phyloP scores from a whole-genome alignment of 164 flowering plant species.

The Hamamelis virginiana region DNA sequence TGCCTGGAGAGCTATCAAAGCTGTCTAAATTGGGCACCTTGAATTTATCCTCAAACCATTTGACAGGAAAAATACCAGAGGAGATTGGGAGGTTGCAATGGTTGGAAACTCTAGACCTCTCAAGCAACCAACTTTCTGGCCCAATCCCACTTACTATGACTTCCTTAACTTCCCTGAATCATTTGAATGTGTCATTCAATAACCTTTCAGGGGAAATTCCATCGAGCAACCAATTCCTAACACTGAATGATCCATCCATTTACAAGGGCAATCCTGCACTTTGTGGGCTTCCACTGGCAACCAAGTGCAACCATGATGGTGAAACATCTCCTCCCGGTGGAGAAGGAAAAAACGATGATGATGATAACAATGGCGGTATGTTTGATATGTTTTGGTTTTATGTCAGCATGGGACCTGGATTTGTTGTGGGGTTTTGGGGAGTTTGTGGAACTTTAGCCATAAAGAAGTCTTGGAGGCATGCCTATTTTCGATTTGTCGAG shows the following conservation, averaged over 20 bases:
- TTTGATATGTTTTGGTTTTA: too few species aligned
- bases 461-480: slow-evolving; percentile 15
- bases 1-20: slow-evolving; percentile 12
- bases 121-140: slow-evolving; percentile 20
- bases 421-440: too few species aligned
- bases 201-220: too few species aligned
- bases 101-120: slow-evolving; percentile 21
- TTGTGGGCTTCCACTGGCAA: too few species aligned
- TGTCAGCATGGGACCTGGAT: too few species aligned
- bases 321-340: not conserved
- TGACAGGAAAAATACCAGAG: slow-evolving; percentile 16
- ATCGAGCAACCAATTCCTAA: too few species aligned
- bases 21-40: slow-evolving; percentile 11
- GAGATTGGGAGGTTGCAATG: slow-evolving; percentile 8
- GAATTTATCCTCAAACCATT: too few species aligned
- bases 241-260: too few species aligned
- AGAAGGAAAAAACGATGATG: not conserved
- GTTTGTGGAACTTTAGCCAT: slow-evolving; percentile 1
- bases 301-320: slow-evolving; percentile 11
- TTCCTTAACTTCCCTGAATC: too few species aligned
- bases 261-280: too few species aligned
- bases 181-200: slow-evolving; percentile 23
- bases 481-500: too few species aligned
- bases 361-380: not conserved
- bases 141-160: too few species aligned